Percentiles rank a stretch among this genome's conserved stretches.
These are phyloP conservation scores for Coriaria nepalensis DNA, from an alignment of 306 rosid genomes.

Conservation along the genomic window DNA sequence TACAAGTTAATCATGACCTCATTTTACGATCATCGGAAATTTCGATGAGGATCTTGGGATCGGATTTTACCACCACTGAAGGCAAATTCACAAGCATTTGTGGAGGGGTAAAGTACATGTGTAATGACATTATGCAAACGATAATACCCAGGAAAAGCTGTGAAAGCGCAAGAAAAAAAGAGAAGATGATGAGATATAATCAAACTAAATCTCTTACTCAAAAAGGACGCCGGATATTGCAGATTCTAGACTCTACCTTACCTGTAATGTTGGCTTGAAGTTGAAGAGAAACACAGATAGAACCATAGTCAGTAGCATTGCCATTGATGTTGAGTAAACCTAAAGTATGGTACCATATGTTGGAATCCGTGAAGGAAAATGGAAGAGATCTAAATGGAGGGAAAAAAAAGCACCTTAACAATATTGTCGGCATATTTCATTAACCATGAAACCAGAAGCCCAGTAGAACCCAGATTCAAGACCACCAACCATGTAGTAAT, in stretches of 20 bases:
- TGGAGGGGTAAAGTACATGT: constrained; percentile 91
- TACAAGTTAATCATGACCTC: constrained; percentile 25
- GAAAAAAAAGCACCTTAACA: constrained; percentile 46
- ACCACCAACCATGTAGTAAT: constrained; percentile 85
- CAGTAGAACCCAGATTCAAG: constrained; percentile 88
- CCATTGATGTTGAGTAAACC: constrained; percentile 97
- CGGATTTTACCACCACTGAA: constrained; percentile 34
- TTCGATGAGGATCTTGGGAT: constrained; percentile 51
- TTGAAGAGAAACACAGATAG: constrained; percentile 64
- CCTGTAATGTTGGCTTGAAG: constrained; percentile 85
- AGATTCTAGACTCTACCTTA: constrained; percentile 18
- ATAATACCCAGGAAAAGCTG: constrained; percentile 87
- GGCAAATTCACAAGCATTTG: constrained; percentile 61
- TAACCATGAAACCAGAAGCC: constrained; percentile 89
- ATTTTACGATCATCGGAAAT: constrained; percentile 48
- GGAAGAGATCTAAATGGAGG: neutral
- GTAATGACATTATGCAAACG: constrained; percentile 86
- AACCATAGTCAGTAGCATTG: constrained; percentile 80
- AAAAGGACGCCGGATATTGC: neutral
- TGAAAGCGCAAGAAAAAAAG: constrained; percentile 12
- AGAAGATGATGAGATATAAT: constrained; percentile 1
- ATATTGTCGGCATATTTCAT: constrained; percentile 97
- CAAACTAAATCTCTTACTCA: neutral
- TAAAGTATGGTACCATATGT: constrained; percentile 5
- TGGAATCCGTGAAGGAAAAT: neutral